Base-by-base conservation (phyloP, 768 basidiomycete species). In the Polyporus arcularius region DNA sequence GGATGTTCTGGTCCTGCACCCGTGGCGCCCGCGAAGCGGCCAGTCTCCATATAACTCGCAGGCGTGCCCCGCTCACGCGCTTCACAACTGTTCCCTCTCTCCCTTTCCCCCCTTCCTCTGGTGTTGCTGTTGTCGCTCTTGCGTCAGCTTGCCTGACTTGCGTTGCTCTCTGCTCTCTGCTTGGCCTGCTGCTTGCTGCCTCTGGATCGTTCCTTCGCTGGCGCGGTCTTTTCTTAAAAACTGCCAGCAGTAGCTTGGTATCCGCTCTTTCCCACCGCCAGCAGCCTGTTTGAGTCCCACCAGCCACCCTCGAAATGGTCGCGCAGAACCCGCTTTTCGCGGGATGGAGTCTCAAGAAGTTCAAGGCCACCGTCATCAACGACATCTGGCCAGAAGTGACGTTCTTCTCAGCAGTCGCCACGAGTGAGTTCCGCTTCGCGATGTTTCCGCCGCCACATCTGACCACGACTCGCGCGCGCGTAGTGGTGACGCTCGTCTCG, bases 301-400 rank as follows among this genome's bases (percentile, higher is more conserved):
- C 21, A 26, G 8, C 26, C 2, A 11, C 2, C 6, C 38, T 6
- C 32, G 55, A 38, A 18, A 65, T 65, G 64, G 79, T 80, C 46
- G 75, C 79, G 31, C 64, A 72, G 21, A 80, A 81, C 61, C 79
- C 80, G 9, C 75, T 82, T 32, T 81, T 82, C 69, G 74, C 72
- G 46, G 80, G 80, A 53, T 83, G 79, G 78, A 80, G 78, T 26
- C 51, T 75, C 51, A 82, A 81, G 69, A 80, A 79, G 65, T 82
- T 85, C 70, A 74, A 81, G 58, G 81, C 83, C 3, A 86, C 83
- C 9, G 83, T 88, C 58, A 73, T 86, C 56, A 85, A 86, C 65
- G 84, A 85, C 68, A 84, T 85, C n/a, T 87, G 83, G 83, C 83
- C 83, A 1, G 83, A 86, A 63, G 80, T 82, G 18, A 39, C 81